These are phyloP conservation scores for Trapa bicornis DNA, from an alignment of 345 rosid genomes.

Conservation along the genomic window DNA sequence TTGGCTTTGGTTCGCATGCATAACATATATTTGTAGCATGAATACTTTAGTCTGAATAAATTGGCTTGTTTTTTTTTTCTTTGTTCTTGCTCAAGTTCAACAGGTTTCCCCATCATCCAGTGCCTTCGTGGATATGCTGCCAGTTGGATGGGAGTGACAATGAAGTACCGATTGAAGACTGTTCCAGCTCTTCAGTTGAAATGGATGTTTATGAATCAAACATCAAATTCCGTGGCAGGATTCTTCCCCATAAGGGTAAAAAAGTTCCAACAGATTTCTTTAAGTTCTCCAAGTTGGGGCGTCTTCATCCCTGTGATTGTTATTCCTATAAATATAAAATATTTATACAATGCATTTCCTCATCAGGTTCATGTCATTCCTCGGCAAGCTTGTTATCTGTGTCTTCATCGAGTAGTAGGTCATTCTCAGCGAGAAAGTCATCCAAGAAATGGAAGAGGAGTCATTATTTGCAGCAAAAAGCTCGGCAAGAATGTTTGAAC, in stretches of 20 bases:
- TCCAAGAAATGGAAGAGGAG: constrained; percentile 87
- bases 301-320: too few relatives aligned
- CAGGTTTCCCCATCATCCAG: constrained; percentile 54
- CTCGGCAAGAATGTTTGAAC: constrained; percentile 84
- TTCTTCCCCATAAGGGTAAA: constrained; percentile 37
- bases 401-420: constrained; percentile 44
- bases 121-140: constrained; percentile 87
- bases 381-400: constrained; percentile 29
- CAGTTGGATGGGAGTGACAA: constrained; percentile 55
- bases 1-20: not conserved
- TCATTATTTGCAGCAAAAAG: constrained; percentile 68
- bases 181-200: constrained; percentile 49
- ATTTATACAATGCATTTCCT: not conserved
- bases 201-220: constrained; percentile 75
- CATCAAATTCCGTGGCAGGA: constrained; percentile 20
- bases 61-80: not conserved
- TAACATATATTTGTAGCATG: not conserved
- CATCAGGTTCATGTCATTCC: constrained; percentile 42
- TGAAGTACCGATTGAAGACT: constrained; percentile 36
- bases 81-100: constrained; percentile 38
- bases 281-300: not conserved
- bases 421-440: constrained; percentile 43
- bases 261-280: constrained; percentile 1
- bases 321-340: not conserved
- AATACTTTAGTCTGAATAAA: not conserved